Evolutionary conservation across 1,284 basidiomycete species (phyloP).

Genomic region (Phellinidium pouzarii): DNA sequence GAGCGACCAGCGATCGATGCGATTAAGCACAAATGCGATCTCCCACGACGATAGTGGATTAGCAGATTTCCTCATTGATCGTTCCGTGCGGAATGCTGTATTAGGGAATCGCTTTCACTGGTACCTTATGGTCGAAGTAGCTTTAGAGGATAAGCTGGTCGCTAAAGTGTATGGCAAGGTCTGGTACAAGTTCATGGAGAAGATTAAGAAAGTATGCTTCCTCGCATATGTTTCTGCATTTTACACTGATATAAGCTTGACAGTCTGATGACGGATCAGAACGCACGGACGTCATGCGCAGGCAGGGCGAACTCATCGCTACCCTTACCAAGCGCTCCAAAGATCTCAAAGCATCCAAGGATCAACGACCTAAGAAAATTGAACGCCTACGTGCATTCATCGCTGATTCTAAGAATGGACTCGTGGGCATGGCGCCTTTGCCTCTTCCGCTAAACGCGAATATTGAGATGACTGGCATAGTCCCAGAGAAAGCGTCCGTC

Average conservation of each 20-base stretch:
- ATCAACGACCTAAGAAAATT: constrained; percentile 93
- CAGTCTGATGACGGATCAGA: constrained; percentile 71
- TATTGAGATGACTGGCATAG: constrained; percentile 77
- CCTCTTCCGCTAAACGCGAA: constrained; percentile 87
- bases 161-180: constrained; percentile 92
- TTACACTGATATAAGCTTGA: constrained; percentile 14
- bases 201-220: constrained; percentile 68
- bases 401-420: constrained; percentile 77
- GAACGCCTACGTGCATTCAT: constrained; percentile 85
- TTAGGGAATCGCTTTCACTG: constrained; percentile 93
- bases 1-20: constrained; percentile 60
- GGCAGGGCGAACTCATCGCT: constrained; percentile 84
- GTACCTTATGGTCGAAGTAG: constrained; percentile 95
- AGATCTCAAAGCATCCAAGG: constrained; percentile 86
- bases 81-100: constrained; percentile 77
- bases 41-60: constrained; percentile 82
- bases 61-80: constrained; percentile 84
- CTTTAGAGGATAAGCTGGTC: constrained; percentile 70
- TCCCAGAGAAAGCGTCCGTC: constrained; percentile 86
- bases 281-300: constrained; percentile 72
- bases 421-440: constrained; percentile 69
- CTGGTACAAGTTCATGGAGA: constrained; percentile 82
- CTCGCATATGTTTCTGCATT: not conserved
- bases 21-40: constrained; percentile 61
- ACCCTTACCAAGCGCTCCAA: constrained; percentile 78